A percentile compares a stretch with the other conserved stretches of the same genome.
Evolutionary conservation across 139 green algal genomes (phyloP).

Genomic region (Mesotaenium endlicherianum): DNA sequence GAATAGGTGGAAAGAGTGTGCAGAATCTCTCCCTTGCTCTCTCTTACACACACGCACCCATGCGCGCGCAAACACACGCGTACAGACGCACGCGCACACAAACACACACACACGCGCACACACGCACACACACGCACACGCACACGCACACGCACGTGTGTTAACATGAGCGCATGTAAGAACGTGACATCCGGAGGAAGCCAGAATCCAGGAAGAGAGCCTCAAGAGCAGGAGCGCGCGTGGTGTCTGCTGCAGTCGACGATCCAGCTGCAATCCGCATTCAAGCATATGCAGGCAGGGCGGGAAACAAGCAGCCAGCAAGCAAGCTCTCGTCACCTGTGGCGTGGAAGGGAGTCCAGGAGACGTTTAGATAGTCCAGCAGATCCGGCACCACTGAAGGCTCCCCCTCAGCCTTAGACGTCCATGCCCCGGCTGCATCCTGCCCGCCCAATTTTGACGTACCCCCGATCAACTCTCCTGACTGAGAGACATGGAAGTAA

Average conservation of each 20-base stretch:
- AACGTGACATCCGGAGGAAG: neutral
- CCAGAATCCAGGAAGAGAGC: neutral
- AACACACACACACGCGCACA: neutral
- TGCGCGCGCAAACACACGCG: neutral
- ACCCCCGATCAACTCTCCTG: too few species aligned
- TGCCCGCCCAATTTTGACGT: too few species aligned
- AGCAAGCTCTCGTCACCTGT: neutral
- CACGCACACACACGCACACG: neutral
- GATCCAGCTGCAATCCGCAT: too few species aligned
- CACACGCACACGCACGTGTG: neutral
- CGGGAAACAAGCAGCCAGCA: neutral
- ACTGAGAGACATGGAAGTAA: too few species aligned
- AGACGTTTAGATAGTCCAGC: slow-evolving; percentile 53
- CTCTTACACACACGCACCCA: neutral
- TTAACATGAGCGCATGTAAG: neutral
- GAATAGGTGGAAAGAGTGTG: neutral
- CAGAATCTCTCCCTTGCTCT: neutral
- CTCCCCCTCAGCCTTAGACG: too few species aligned
- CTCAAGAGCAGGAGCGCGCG: neutral
- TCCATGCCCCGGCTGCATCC: too few species aligned
- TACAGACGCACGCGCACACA: neutral
- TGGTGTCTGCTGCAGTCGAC: too few species aligned
- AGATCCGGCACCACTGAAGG: slow-evolving; percentile 40
- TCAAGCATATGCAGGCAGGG: too few species aligned
- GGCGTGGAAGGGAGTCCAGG: slow-evolving; percentile 58